Evolutionary conservation across 116 monocot genomes (phyloP), one percentile per base, ranked within the genome.

Genomic region (Trichopus zeylanicus): DNA sequence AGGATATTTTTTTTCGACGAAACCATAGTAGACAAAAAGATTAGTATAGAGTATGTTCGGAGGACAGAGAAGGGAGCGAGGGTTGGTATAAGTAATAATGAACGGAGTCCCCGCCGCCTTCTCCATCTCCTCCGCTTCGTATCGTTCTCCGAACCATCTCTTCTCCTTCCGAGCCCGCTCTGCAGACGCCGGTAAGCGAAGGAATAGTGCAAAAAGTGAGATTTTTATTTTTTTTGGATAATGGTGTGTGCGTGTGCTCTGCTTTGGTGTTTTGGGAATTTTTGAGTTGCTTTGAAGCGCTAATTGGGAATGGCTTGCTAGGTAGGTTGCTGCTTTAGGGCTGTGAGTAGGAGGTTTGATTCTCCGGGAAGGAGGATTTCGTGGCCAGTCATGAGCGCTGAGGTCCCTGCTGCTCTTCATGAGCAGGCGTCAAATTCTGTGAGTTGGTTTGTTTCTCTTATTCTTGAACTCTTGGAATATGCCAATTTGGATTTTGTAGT

Each of bases 31-130:
- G n/a, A n/a, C n/a, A n/a, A 60, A 60, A 32, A 35, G 20, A 8
- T 12, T 23, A 57, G 37, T 19, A 53, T 49, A 72, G 13, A 53
- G n/a, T n/a, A n/a, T n/a, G n/a, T n/a, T n/a, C n/a, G n/a, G n/a
- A n/a, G n/a, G n/a, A n/a, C n/a, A n/a, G n/a, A n/a, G n/a, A n/a
- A n/a, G n/a, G 37, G 38, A n/a, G 30, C 3, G 31, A 21, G 57
- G 21, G 42, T 12, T 13, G 42, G 42, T 42, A 42, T 42, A 42
- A 42, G n/a, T 42, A 42, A n/a, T n/a, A 42, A 42, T 42, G 42
- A 42, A 1, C 42, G 12, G 42, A 42, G 13, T n/a, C 16, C 42
- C 16, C 12, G 42, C 42, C 42, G 42, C n/a, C 18, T 15, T 42
- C 42, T 42, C 49, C 24, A 20, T 49, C 49, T 49, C 49, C 1